Conservation (phyloP, 495 filamentous ascomycete species). For the Rhizodiscina lignyota region DNA sequence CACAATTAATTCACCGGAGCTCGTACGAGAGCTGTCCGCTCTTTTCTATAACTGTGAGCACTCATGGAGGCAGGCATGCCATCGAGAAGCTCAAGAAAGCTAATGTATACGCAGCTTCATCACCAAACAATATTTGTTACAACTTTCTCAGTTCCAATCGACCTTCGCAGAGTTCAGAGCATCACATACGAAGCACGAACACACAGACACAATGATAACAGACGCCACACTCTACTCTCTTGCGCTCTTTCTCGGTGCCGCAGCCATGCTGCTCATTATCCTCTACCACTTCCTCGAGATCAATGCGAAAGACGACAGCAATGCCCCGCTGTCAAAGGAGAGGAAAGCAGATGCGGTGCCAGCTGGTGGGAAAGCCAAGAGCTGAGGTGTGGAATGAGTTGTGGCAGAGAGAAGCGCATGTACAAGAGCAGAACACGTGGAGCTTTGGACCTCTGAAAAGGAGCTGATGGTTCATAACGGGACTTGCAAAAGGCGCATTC, state of each 20-base stretch:
- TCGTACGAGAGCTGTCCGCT: no score
- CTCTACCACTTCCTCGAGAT: slow-evolving; percentile 95
- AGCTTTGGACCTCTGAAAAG: not conserved
- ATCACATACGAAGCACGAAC: no score
- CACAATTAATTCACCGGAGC: no score
- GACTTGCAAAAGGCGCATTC: no score
- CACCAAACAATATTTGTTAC: no score
- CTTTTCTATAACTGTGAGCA: no score
- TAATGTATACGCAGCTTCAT: no score
- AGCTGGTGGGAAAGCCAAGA: slow-evolving; percentile 12
- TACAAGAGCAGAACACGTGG: not conserved
- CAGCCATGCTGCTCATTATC: slow-evolving; percentile 85
- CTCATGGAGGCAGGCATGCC: no score
- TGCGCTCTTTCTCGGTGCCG: slow-evolving; percentile 82
- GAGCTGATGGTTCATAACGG: not conserved
- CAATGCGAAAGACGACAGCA: slow-evolving; percentile 50
- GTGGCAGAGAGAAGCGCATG: not conserved
- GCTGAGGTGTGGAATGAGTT: slow-evolving; percentile 4
- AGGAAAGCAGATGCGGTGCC: slow-evolving; percentile 17
- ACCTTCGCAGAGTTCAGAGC: no score
- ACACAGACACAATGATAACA: slow-evolving; percentile 29
- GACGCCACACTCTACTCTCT: slow-evolving; percentile 36
- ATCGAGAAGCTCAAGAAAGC: no score
- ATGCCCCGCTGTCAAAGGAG: slow-evolving; percentile 14
- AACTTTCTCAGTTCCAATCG: no score